Percentiles rank a stretch among this genome's conserved stretches.
phyloP scores from a whole-genome alignment of 768 basidiomycete species.

The Trametes coccinea region DNA sequence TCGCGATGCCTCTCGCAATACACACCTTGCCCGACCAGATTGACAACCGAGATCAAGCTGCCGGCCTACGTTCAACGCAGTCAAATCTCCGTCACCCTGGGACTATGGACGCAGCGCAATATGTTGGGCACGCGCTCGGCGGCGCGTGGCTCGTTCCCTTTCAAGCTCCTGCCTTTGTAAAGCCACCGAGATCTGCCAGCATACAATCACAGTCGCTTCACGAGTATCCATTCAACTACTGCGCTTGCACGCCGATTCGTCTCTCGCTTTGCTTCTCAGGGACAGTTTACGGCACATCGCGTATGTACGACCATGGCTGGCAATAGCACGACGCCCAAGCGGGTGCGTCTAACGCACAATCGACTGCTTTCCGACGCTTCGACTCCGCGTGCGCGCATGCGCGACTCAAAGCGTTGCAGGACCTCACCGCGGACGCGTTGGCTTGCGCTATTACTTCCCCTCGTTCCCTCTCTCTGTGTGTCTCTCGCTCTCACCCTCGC shows the following conservation, averaged over 20 bases:
- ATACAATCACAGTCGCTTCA: neutral
- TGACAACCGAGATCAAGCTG: too few relatives aligned
- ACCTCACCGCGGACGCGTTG: neutral
- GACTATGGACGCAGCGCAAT: neutral
- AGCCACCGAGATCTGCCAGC: neutral
- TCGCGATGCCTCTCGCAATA: too few relatives aligned
- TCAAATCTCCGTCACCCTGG: too few relatives aligned
- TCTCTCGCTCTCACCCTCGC: neutral
- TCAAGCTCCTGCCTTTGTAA: neutral
- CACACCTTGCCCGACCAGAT: too few relatives aligned
- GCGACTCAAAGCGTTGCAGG: neutral
- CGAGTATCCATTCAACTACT: neutral
- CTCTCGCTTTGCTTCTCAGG: constrained; percentile 1
- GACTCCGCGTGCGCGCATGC: neutral
- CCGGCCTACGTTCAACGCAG: too few relatives aligned
- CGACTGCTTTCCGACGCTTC: neutral
- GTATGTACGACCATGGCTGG: too few relatives aligned
- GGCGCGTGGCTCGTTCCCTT: neutral
- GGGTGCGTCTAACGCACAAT: constrained; percentile 1
- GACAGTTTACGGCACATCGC: neutral
- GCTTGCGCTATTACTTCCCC: neutral
- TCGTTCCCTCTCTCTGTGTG: neutral
- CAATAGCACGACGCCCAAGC: neutral
- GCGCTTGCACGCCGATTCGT: neutral
- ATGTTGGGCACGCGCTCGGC: neutral